phyloP scores from a whole-genome alignment of 495 filamentous ascomycete genomes.

The Xylaria flabelliformis region DNA sequence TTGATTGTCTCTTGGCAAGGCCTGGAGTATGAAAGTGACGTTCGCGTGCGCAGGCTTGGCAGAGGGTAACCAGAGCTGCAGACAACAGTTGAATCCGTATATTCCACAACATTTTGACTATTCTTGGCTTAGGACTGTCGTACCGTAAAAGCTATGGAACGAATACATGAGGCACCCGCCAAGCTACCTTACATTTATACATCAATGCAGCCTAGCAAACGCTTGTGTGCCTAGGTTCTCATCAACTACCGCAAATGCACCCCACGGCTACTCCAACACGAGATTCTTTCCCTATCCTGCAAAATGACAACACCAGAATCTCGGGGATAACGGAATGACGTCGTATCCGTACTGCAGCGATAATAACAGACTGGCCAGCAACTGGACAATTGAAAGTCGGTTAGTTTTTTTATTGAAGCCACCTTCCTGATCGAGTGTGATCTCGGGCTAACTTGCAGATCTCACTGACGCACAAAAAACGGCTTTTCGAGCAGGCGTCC shows the following conservation, averaged over 20 bases:
- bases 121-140: background rate
- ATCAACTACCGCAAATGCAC: background rate
- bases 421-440: slow-evolving; percentile 29
- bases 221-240: background rate
- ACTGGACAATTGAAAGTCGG: slow-evolving; percentile 6
- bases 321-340: slow-evolving; percentile 10
- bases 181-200: slow-evolving; percentile 16
- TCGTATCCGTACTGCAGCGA: slow-evolving; percentile 5
- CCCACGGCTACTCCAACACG: slow-evolving; percentile 11
- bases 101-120: slow-evolving; percentile 19
- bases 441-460: slow-evolving; percentile 16
- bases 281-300: background rate
- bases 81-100: slow-evolving; percentile 14
- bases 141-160: background rate
- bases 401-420: background rate
- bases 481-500: background rate
- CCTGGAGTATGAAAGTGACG: slow-evolving; percentile 19
- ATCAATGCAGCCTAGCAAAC: background rate
- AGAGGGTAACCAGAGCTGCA: slow-evolving; percentile 1
- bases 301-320: slow-evolving; percentile 18
- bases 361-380: background rate
- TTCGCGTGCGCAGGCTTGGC: slow-evolving; percentile 33
- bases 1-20: slow-evolving; percentile 30
- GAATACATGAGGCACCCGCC: background rate
- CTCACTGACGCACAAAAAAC: slow-evolving; percentile 6